Conservation (phyloP, 176 grass and related monocot species). For the Musa acuminata region DNA sequence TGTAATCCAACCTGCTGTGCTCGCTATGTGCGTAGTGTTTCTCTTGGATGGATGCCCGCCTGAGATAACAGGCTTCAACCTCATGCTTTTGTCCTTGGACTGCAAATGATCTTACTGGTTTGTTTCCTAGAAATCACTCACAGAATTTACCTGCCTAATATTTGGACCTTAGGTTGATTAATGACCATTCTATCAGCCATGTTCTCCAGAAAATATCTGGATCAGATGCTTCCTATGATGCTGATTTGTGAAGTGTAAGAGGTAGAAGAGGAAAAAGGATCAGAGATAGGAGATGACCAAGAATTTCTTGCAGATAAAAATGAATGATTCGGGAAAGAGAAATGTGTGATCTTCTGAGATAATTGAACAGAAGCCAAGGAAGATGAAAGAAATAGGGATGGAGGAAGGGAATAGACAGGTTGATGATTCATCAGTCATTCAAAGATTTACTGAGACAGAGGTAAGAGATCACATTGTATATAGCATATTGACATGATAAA, state of each 20-base stretch:
- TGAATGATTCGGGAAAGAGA: too few species aligned
- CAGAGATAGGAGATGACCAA: not conserved
- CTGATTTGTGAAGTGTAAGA: not conserved
- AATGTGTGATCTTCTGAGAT: too few species aligned
- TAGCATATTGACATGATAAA: too few species aligned
- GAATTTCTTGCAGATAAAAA: too few species aligned
- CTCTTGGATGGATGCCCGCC: not conserved
- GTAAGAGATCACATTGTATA: too few species aligned
- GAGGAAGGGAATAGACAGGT: too few species aligned
- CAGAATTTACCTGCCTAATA: not conserved
- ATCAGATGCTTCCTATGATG: not conserved
- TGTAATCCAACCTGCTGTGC: not conserved
- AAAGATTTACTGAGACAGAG: too few species aligned
- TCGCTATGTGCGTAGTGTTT: not conserved
- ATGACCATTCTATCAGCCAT: not conserved
- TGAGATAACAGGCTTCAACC: not conserved
- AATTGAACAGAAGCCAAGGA: too few species aligned
- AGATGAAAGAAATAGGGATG: too few species aligned
- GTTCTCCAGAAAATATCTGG: not conserved
- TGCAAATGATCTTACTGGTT: not conserved
- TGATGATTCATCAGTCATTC: too few species aligned
- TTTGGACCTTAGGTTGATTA: not conserved
- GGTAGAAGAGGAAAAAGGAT: not conserved
- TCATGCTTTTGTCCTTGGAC: constrained; percentile 2
- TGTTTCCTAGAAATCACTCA: not conserved